Evolutionary conservation across 371 early-diverging fungal species (phyloP), one percentile per base, ranked within the genome.

Genomic region (Rhizomucor miehei): DNA sequence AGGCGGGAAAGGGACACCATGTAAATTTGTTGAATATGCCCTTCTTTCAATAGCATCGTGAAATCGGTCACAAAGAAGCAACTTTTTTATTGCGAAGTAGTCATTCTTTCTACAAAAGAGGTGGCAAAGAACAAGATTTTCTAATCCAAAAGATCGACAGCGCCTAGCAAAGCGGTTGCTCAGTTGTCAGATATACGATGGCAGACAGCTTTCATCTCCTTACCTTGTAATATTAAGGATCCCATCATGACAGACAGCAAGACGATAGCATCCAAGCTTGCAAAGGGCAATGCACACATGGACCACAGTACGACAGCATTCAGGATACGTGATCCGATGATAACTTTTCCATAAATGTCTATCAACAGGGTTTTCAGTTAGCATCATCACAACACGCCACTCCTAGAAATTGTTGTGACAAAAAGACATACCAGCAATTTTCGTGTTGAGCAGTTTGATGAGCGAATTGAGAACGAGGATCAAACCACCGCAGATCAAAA

Each of bases 231-330:
- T 23, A 77, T 45, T 13, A 77, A 48, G 6, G 77, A 73, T 4
- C 72, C 77, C 41, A 67, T 60, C 65, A 77, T 64, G 4, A 69
- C 68, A 23, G 72, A 61, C 21, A 77, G 41, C 1, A 77, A 48
- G 0, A 73, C 66, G 39, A 77, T 65, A 3, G 77, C 74, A 45
- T 69, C 71, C 11, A 77, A 43, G 38, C 63, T 56, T 29, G 70
- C 67, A 60, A 77, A 77, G 14, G 77, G 72, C 16, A 77, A 51
- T n/a, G 77, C 77, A 45, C 77, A 77, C 62, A 77, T 55, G 21
- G 66, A 66, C 77, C 77, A 77, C 1, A 77, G 52, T 1, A 71
- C 57, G 45, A 66, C 56, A 1, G 77, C 74, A 34, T 71, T 71
- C 1, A 77, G 44, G 14, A 77, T n/a, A 24, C 77, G 65, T 14